Conservation (phyloP, 305 asterid species). For the Fraxinus floribunda region DNA sequence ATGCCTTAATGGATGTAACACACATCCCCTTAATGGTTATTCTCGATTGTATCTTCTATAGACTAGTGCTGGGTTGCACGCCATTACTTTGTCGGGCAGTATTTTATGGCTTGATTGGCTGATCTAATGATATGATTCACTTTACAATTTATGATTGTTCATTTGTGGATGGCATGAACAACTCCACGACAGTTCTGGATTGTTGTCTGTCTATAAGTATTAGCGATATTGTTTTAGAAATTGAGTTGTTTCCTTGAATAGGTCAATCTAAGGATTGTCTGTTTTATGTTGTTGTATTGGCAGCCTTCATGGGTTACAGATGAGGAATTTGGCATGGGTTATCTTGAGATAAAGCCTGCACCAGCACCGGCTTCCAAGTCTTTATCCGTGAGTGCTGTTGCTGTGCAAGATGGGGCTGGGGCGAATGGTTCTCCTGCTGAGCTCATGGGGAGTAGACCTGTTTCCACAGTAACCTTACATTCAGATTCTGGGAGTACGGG, state of each 20-base stretch:
- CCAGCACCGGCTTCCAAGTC: constrained; percentile 65
- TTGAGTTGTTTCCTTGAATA: constrained; percentile 16
- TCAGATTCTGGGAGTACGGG: constrained; percentile 52
- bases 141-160: constrained; percentile 13
- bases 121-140: constrained; percentile 13
- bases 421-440: constrained; percentile 55
- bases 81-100: constrained; percentile 6
- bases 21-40: neutral
- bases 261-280: constrained; percentile 16
- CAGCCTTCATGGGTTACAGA: constrained; percentile 99
- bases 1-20: neutral
- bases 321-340: constrained; percentile 99
- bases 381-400: constrained; percentile 45
- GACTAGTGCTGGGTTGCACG: neutral
- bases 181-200: constrained; percentile 8
- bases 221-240: constrained; percentile 1
- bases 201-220: constrained; percentile 10
- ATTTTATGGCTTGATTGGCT: constrained; percentile 15
- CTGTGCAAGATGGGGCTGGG: constrained; percentile 60
- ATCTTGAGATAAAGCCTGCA: constrained; percentile 78
- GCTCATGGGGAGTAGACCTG: constrained; percentile 49
- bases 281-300: constrained; percentile 23
- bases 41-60: constrained; percentile 11
- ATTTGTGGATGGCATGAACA: neutral
- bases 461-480: constrained; percentile 47